Evolutionary conservation across 345 rosid genomes (phyloP).

Genomic region (Cardiospermum halicacabum): DNA sequence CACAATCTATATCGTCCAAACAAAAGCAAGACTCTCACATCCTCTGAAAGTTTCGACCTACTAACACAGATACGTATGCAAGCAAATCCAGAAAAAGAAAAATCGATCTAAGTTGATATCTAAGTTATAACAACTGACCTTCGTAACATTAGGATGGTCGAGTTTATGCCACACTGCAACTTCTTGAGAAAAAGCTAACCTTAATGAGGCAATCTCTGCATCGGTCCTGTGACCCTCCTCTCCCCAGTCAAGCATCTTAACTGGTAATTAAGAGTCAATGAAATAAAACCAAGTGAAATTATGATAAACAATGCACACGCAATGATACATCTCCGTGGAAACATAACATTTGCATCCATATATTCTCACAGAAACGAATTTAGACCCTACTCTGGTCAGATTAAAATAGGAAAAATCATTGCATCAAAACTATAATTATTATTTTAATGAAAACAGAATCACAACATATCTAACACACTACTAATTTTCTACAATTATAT

Average conservation of each 20-base stretch:
- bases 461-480: not conserved
- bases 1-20: not conserved
- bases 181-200: conserved; percentile 89
- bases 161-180: conserved; percentile 99
- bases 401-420: not conserved
- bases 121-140: conserved; percentile 42
- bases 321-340: not conserved
- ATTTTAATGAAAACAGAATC: not conserved
- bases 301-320: not conserved
- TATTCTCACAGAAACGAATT: not conserved
- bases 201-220: conserved; percentile 71
- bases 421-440: not conserved
- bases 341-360: not conserved
- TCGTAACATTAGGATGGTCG: conserved; percentile 95
- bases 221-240: conserved; percentile 97
- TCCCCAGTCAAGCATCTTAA: conserved; percentile 99
- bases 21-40: not conserved
- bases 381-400: conserved; percentile 8
- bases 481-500: conserved; percentile 8
- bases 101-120: no score
- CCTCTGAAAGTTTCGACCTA: conserved; percentile 3
- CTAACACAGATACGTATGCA: not conserved
- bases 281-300: conserved; percentile 13
- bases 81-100: not conserved
- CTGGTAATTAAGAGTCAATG: conserved; percentile 31